Evolutionary conservation across 257 asterid genomes (phyloP).

Genomic region (Rubia yunnanensis): DNA sequence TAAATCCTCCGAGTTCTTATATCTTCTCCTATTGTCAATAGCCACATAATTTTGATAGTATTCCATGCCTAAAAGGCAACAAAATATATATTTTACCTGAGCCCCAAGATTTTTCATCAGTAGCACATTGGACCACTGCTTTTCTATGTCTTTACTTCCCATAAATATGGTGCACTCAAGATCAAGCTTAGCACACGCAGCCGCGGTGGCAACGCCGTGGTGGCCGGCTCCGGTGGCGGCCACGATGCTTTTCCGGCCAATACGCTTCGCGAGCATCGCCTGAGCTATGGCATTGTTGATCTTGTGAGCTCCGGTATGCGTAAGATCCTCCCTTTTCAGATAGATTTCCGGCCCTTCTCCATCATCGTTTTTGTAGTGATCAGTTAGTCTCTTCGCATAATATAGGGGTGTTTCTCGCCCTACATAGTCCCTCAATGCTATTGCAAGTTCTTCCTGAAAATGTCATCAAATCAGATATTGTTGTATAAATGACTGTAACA

Average conservation of each 20-base stretch:
- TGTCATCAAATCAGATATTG: not conserved
- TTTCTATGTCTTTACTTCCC: conserved; percentile 48
- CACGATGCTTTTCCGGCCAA: conserved; percentile 36
- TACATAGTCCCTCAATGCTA: conserved; percentile 47
- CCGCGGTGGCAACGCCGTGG: conserved; percentile 79
- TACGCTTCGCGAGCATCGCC: conserved; percentile 74
- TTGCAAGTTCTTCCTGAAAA: conserved; percentile 44
- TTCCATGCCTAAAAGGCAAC: not conserved
- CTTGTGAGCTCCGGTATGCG: conserved; percentile 71
- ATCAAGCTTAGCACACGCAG: conserved; percentile 60
- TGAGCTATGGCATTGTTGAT: conserved; percentile 87
- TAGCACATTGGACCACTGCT: conserved; percentile 47
- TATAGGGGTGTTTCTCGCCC: conserved; percentile 84
- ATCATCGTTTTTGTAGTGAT: conserved; percentile 34
- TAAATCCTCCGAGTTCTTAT: too few relatives aligned
- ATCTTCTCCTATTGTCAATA: too few relatives aligned
- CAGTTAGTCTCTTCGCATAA: conserved; percentile 54
- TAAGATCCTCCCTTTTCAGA: conserved; percentile 72
- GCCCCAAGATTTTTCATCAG: conserved; percentile 68
- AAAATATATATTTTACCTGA: conserved; percentile 21
- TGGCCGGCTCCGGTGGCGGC: conserved; percentile 83
- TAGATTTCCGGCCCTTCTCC: conserved; percentile 67
- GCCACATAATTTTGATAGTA: too few relatives aligned
- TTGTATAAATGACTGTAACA: not conserved
- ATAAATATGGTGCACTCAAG: conserved; percentile 51